Conservation (phyloP, 768 basidiomycete species). For the Boletus barrowsii region DNA sequence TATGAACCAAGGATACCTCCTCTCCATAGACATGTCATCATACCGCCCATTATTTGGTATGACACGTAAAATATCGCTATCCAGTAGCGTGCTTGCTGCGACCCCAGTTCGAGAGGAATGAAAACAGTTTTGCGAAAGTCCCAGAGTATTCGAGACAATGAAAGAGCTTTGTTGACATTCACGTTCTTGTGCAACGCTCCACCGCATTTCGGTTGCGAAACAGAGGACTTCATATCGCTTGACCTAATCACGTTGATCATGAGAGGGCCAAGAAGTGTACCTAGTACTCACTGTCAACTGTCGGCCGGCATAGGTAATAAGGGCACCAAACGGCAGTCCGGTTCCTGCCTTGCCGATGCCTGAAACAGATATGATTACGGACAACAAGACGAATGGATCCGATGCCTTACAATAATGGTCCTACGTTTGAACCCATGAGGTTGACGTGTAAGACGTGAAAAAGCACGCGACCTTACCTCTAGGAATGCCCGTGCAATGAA, state of each 20-base stretch:
- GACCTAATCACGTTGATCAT: constrained; percentile 11
- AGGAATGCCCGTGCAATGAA: constrained; percentile 27
- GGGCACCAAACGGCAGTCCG: constrained; percentile 25
- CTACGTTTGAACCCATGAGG: constrained; percentile 9
- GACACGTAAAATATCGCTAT: constrained; percentile 20
- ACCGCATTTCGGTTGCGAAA: constrained; percentile 26
- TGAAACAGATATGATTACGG: constrained; percentile 1
- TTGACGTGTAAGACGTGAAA: neutral
- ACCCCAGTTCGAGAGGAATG: neutral
- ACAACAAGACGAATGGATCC: neutral
- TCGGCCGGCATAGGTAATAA: constrained; percentile 18
- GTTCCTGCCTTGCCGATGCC: constrained; percentile 27
- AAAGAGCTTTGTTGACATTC: constrained; percentile 18
- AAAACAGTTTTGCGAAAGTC: neutral
- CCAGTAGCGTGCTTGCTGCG: constrained; percentile 2
- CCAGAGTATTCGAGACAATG: constrained; percentile 10
- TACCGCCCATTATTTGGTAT: constrained; percentile 3
- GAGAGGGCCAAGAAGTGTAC: neutral
- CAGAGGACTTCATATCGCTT: constrained; percentile 30
- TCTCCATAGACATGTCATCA: neutral
- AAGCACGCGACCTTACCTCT: constrained; percentile 11
- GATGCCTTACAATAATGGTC: constrained; percentile 25
- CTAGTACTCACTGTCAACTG: constrained; percentile 22
- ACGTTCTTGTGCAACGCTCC: constrained; percentile 11
- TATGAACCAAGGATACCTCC: neutral